Base-by-base conservation (phyloP, 495 filamentous ascomycete genomes). In the Lasiosphaeria hispida region DNA sequence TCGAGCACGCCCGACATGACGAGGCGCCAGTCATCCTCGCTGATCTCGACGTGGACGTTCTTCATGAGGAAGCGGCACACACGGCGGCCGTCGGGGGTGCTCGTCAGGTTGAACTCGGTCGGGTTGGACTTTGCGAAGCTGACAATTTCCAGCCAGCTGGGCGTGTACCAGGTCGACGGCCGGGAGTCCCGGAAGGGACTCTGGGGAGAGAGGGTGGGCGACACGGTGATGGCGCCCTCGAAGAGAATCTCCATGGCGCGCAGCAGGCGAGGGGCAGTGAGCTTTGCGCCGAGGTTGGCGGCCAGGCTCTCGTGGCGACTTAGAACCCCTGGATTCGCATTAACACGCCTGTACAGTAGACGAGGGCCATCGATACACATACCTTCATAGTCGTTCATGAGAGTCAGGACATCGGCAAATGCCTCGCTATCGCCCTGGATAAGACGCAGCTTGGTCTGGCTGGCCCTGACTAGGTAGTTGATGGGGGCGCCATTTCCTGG, bases 231-330 rank as follows among this genome's bases (percentile, higher is more conserved):
- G 17, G 86, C 83, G 0, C 88, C 90, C 58, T 94, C 91, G 62
- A 96, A 95, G 10, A 92, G 75, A 38, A 89, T 82, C 72, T 95
- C 90, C 70, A 95, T 91, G 36, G 89, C 86, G 72, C 91, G 89
- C 53, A 94, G 83, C 51, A 95, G 75, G 39, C 92, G 89, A 36
- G 90, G 89, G 7, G 87, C 90, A 10, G 91, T 79, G 11, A 91
- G 88, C 53, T 90, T 87, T 42, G 90, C 90, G 64, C 91, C 91
- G 14, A 96, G 79, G 65, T 92, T 94, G 49, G 86, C 84, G 42
- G 91, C 90, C 53, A 96, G 84, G 63, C 87, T 91, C 72, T 96
- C 91, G 67, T 92, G 87, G 36, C 90, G 84, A 58, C 90, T 87
- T 17, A 96, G 77, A 15, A 95, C 88, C 43, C 87, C 90, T 78